Percentiles rank a stretch among this genome's conserved stretches.
Evolutionary conservation across 805 yeast genomes (phyloP).

Genomic region (Pichia phayaonensis): DNA sequence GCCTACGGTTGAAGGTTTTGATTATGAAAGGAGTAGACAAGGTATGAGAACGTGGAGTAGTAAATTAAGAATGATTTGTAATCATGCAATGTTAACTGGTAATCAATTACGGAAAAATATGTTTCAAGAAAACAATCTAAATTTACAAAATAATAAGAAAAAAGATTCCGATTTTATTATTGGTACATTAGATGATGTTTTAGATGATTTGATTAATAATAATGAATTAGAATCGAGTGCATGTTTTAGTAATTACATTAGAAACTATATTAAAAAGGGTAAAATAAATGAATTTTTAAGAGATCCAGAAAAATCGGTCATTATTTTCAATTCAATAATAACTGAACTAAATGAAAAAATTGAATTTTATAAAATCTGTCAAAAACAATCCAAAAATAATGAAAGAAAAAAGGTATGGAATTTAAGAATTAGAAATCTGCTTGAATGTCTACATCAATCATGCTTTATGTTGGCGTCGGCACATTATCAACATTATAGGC

Average conservation of each 20-base stretch:
- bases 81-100: constrained; percentile 53
- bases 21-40: constrained; percentile 35
- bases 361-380: constrained; percentile 6
- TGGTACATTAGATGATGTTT: constrained; percentile 58
- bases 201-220: constrained; percentile 53
- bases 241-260: constrained; percentile 41
- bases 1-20: constrained; percentile 43
- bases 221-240: constrained; percentile 43
- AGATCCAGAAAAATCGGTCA: constrained; percentile 44
- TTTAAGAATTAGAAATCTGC: constrained; percentile 38
- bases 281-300: constrained; percentile 56
- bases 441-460: constrained; percentile 63
- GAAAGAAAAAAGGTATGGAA: constrained; percentile 9
- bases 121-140: not conserved
- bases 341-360: constrained; percentile 24
- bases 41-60: constrained; percentile 64
- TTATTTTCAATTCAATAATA: constrained; percentile 36
- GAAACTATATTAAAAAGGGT: constrained; percentile 50
- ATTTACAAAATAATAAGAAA: constrained; percentile 1
- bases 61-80: constrained; percentile 69
- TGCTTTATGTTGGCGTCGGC: constrained; percentile 74
- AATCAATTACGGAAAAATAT: constrained; percentile 5
- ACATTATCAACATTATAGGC: constrained; percentile 47
- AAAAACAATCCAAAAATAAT: not conserved
- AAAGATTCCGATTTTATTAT: constrained; percentile 18